Base-by-base conservation (phyloP, 2,329 filamentous ascomycete species). In the Neofusicoccum sp. region DNA sequence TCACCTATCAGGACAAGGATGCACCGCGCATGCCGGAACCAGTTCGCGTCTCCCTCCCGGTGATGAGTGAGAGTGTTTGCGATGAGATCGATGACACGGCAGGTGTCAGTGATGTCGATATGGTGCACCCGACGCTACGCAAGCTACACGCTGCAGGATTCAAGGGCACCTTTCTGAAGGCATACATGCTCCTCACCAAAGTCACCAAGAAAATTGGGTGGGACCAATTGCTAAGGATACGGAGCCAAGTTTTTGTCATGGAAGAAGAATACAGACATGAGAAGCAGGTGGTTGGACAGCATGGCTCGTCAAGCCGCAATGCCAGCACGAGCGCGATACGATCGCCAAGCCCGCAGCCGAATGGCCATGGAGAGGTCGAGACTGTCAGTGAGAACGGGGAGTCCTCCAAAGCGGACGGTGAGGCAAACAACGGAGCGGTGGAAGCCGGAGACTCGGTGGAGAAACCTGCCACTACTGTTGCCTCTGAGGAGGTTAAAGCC, bases 1-100 rank as follows among this genome's bases (percentile, higher is more conserved):
- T 99, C 77, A 99, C 95, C 6, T 98, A 99, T 77, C 95, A 98
- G 77, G 95, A 99, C 78, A 98, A 97, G 77, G 95, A 99, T 75
- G 90, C 93, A 5, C 95, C 95, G 3, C 80, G 95, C 64, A 94
- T 98, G 90, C 95, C 95, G 1, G 93, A 97, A 72, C 93, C 95
- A 0, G 89, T 90, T 70, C 91, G 93, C 62, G 90, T 98, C 45
- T 87, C 91, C 69, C 85, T 99, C 12, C 95, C 95, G 0, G 91
- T 94, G 14, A 84, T 98, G 59, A 85, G 90, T 0, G 95, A 98
- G 76, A 96, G 92, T 16, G 87, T 93, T 64, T 86, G 97, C 61
- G 95, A 99, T 70, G 95, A 99, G 74, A 97, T 99, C 68, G 94
- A 98, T 73, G 96, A 95, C 77, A 92, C 94, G 67, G 89, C 91